A percentile compares a stretch with the other conserved stretches of the same genome.
Evolutionary conservation across 495 filamentous ascomycete species (phyloP).

Genomic region (Penicillium chermesinum): DNA sequence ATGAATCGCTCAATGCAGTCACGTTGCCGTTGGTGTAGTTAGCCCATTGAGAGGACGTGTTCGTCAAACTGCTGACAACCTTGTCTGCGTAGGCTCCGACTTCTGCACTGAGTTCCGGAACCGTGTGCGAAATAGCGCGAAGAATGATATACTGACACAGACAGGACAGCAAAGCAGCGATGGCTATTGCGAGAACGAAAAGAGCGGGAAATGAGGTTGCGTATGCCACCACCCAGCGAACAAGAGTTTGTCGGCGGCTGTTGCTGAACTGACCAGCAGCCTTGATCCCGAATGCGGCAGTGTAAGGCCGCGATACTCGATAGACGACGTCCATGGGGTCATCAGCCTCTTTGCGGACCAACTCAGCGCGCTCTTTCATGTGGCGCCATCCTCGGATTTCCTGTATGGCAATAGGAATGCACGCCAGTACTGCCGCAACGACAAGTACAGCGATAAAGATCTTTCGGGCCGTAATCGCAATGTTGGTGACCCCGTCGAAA

Average conservation of each 20-base stretch:
- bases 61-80: slow-evolving; percentile 66
- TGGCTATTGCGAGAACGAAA: slow-evolving; percentile 77
- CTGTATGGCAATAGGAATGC: slow-evolving; percentile 69
- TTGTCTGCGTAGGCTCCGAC: slow-evolving; percentile 78
- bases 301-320: slow-evolving; percentile 74
- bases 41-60: slow-evolving; percentile 74
- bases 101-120: slow-evolving; percentile 68
- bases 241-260: slow-evolving; percentile 61
- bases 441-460: slow-evolving; percentile 69
- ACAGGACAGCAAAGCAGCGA: slow-evolving; percentile 81
- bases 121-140: slow-evolving; percentile 62
- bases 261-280: slow-evolving; percentile 63
- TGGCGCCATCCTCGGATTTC: slow-evolving; percentile 76
- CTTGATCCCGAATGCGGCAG: slow-evolving; percentile 65
- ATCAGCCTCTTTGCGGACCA: slow-evolving; percentile 58
- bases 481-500: slow-evolving; percentile 64
- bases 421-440: slow-evolving; percentile 63
- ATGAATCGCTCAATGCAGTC: slow-evolving; percentile 55
- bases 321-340: slow-evolving; percentile 89
- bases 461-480: slow-evolving; percentile 58
- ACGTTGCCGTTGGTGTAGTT: slow-evolving; percentile 70
- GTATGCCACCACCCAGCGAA: slow-evolving; percentile 85
- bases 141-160: slow-evolving; percentile 82
- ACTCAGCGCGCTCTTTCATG: slow-evolving; percentile 61
- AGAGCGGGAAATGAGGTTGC: slow-evolving; percentile 77